Conservation (phyloP, 441 rosid genomes). For the Mallotus repandus region DNA sequence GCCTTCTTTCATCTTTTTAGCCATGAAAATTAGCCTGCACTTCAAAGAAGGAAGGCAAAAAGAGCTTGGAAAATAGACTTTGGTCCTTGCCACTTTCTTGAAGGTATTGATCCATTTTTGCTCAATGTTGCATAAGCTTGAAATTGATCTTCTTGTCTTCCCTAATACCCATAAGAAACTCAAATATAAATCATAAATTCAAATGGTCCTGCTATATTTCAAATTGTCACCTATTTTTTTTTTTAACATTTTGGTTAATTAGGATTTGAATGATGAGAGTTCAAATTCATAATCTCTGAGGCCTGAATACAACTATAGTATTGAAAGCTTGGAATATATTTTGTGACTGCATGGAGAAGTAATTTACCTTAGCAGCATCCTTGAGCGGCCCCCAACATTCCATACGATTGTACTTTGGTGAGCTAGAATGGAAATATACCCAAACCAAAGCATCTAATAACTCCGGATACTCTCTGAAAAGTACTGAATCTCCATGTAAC, state of each 20-base stretch:
- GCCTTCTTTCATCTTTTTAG: conserved; percentile 13
- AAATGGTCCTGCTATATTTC: not conserved
- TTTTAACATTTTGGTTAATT: too few relatives aligned
- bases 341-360: not conserved
- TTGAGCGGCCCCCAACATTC: conserved; percentile 84
- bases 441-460: conserved; percentile 62
- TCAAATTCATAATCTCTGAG: not conserved
- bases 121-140: conserved; percentile 43
- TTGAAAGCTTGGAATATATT: too few relatives aligned
- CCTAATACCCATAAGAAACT: conserved; percentile 31
- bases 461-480: conserved; percentile 65
- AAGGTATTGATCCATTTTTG: conserved; percentile 30
- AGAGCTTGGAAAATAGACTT: conserved; percentile 73
- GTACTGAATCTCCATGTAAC: conserved; percentile 60
- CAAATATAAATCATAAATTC: not conserved
- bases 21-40: conserved; percentile 13
- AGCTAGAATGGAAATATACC: conserved; percentile 81
- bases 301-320: not conserved
- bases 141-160: conserved; percentile 40
- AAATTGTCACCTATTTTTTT: too few relatives aligned
- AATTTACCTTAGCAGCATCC: conserved; percentile 65
- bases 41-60: conserved; percentile 71
- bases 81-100: conserved; percentile 41
- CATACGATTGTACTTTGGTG: conserved; percentile 57
- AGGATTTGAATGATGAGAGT: too few relatives aligned